A percentile compares a stretch with the other conserved stretches of the same genome.
These are phyloP conservation scores for Spatholobus suberectus DNA, from an alignment of 306 rosid genomes.

Conservation along the genomic window DNA sequence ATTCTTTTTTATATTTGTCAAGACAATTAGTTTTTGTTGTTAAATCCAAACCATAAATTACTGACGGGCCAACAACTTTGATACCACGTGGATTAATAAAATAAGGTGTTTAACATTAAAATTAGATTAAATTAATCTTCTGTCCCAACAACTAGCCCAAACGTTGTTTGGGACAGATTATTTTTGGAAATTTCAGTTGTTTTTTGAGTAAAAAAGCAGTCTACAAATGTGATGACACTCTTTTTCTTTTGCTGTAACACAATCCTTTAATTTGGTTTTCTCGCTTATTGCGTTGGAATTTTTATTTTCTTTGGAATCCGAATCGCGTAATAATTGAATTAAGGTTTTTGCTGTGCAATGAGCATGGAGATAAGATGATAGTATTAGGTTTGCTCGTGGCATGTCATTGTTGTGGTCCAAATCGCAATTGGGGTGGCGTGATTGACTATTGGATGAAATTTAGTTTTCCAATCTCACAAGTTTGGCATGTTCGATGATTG, in stretches of 20 bases:
- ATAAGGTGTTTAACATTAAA: no score
- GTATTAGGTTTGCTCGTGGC: not conserved
- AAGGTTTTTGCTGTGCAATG: slow-evolving; percentile 41
- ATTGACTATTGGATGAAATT: slow-evolving; percentile 9
- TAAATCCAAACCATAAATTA: no score
- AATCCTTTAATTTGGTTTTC: not conserved
- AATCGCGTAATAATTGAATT: not conserved
- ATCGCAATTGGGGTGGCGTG: not conserved
- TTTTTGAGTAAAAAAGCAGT: no score
- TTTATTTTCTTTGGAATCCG: not conserved
- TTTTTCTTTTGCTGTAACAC: not conserved
- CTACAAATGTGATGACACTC: no score
- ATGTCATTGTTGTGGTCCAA: not conserved
- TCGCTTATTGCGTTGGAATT: not conserved
- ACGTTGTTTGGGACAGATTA: no score
- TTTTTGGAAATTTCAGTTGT: no score
- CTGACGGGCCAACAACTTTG: no score
- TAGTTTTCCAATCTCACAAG: not conserved
- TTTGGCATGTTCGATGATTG: slow-evolving; percentile 4
- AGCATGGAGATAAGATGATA: not conserved
- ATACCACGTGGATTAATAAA: no score
- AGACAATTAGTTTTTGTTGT: no score
- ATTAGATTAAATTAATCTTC: no score
- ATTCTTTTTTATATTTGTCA: no score
- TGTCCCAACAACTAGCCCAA: no score